phyloP scores from a whole-genome alignment of 225 moss, liverwort and hornwort species.

The Anthoceros angustus region DNA sequence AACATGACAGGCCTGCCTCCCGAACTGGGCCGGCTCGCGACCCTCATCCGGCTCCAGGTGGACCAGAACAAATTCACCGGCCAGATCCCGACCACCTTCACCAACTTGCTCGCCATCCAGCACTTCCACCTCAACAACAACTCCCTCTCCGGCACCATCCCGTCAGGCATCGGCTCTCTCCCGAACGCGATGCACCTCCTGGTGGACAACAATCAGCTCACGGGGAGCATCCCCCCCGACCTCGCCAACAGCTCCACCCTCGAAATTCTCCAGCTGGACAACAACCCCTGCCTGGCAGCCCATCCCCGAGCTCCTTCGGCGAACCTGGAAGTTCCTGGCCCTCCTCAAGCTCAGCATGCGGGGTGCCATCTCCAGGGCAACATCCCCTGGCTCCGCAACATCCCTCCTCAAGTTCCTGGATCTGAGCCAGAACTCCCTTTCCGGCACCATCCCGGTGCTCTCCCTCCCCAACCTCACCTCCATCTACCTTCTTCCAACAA shows the following conservation, averaged over 20 bases:
- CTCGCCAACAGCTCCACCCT: conserved; percentile 11
- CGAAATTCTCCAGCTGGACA: conserved; percentile 12
- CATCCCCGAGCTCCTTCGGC: conserved; percentile 7
- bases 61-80: conserved; percentile 3
- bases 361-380: conserved; percentile 2
- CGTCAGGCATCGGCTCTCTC: conserved; percentile 8
- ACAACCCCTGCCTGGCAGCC: conserved; percentile 8
- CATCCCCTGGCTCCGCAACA: conserved; percentile 1
- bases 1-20: conserved; percentile 4
- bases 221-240: conserved; percentile 11
- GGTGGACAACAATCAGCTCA: conserved; percentile 10
- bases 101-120: conserved; percentile 5
- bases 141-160: conserved; percentile 15
- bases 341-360: conserved; percentile 10
- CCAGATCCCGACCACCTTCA: conserved; percentile 6
- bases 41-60: conserved; percentile 7
- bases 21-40: background rate
- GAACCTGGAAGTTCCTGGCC: conserved; percentile 4
- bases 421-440: conserved; percentile 18
- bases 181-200: background rate
- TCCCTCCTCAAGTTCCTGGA: conserved; percentile 13
- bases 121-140: conserved; percentile 23
- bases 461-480: conserved; percentile 4
- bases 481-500: background rate
- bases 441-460: conserved; percentile 9